These are phyloP conservation scores for Aureobasidium subglaciale DNA, from an alignment of 2,329 filamentous ascomycete species.

Conservation along the genomic window DNA sequence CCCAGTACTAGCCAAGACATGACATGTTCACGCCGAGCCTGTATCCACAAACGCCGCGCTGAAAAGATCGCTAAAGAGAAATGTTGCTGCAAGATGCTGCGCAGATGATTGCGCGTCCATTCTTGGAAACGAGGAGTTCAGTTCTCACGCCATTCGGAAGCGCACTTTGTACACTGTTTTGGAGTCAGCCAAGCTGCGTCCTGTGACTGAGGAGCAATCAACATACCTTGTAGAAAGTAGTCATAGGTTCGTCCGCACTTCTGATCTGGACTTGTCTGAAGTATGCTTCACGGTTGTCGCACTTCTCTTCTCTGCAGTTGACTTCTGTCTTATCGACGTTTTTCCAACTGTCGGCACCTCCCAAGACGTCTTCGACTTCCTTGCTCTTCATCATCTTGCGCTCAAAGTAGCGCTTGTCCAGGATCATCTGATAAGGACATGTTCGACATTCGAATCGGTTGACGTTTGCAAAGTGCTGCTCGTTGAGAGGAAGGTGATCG, in stretches of 20 bases:
- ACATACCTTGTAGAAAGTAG: slow-evolving; percentile 80
- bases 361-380: slow-evolving; percentile 84
- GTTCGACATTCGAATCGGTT: slow-evolving; percentile 95
- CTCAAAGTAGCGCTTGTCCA: slow-evolving; percentile 74
- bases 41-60: slow-evolving; percentile 14
- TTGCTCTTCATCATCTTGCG: slow-evolving; percentile 73
- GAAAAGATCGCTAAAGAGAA: slow-evolving; percentile 13
- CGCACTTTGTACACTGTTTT: slow-evolving; percentile 35
- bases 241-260: slow-evolving; percentile 98
- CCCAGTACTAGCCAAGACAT: slow-evolving; percentile 1
- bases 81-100: slow-evolving; percentile 1
- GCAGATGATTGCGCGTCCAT: slow-evolving; percentile 3
- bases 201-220: too few species aligned
- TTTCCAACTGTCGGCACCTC: slow-evolving; percentile 80
- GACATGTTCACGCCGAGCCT: slow-evolving; percentile 4
- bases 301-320: slow-evolving; percentile 75
- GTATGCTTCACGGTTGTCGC: slow-evolving; percentile 76
- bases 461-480: slow-evolving; percentile 32
- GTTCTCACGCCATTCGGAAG: slow-evolving; percentile 39
- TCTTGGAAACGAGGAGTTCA: slow-evolving; percentile 18
- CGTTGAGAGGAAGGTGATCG: slow-evolving; percentile 31
- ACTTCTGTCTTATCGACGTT: slow-evolving; percentile 79
- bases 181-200: slow-evolving; percentile 6
- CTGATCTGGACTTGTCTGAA: slow-evolving; percentile 97
- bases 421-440: slow-evolving; percentile 84